A percentile compares a stretch with the other conserved stretches of the same genome.
Conservation (phyloP, 1,139 yeast species). For the Suhomyces terraborum region DNA sequence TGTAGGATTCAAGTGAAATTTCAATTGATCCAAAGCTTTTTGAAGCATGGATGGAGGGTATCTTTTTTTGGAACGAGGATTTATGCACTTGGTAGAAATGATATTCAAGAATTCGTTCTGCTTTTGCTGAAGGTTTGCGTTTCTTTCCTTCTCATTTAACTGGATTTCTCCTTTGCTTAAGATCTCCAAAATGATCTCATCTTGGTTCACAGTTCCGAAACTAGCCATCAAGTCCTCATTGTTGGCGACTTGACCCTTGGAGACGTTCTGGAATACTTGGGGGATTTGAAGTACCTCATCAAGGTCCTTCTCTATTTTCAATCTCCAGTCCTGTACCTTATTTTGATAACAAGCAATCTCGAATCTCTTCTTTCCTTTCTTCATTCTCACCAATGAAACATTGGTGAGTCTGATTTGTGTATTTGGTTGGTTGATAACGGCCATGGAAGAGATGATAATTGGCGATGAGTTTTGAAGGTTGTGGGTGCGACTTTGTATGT, state of each 20-base stretch:
- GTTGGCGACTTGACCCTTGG: slow-evolving; percentile 93
- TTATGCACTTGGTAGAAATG: slow-evolving; percentile 87
- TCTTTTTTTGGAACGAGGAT: slow-evolving; percentile 85
- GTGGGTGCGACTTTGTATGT: slow-evolving; percentile 1
- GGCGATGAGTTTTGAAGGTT: background rate
- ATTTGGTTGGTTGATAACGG: slow-evolving; percentile 78
- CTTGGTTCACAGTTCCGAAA: slow-evolving; percentile 76
- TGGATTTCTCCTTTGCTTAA: slow-evolving; percentile 91
- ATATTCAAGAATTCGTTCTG: slow-evolving; percentile 83
- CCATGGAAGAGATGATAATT: slow-evolving; percentile 36
- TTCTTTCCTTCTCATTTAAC: slow-evolving; percentile 90
- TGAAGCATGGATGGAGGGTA: slow-evolving; percentile 94
- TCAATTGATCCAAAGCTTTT: slow-evolving; percentile 77
- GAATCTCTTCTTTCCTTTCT: slow-evolving; percentile 85
- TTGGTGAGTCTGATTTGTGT: slow-evolving; percentile 89
- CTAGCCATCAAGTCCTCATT: slow-evolving; percentile 75
- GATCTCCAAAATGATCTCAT: slow-evolving; percentile 75
- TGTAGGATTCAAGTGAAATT: slow-evolving; percentile 77
- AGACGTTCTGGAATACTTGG: slow-evolving; percentile 90
- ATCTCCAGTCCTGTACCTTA: slow-evolving; percentile 93
- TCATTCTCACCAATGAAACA: slow-evolving; percentile 89
- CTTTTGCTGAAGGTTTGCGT: slow-evolving; percentile 69
- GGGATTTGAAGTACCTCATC: slow-evolving; percentile 96
- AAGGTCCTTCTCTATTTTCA: slow-evolving; percentile 84
- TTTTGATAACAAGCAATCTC: slow-evolving; percentile 97